These are phyloP conservation scores for Lasiosphaeriaceae sp. DNA, from an alignment of 495 filamentous ascomycete genomes.

Conservation along the genomic window DNA sequence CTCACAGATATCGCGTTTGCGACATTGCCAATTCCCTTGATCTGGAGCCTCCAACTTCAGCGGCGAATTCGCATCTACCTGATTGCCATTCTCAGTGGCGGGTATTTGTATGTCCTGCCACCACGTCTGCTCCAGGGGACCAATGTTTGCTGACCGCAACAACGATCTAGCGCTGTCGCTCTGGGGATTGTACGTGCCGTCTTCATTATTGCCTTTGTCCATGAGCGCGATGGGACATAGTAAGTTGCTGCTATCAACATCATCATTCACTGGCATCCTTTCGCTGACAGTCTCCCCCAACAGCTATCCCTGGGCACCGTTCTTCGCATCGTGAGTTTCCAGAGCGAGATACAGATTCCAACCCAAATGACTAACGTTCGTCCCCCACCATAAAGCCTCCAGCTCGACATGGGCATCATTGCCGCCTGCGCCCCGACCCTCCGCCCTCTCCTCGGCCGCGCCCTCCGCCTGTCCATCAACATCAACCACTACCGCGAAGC, in stretches of 20 bases:
- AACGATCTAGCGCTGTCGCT: conserved; percentile 19
- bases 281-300: background rate
- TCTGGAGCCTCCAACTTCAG: conserved; percentile 44
- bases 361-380: no score
- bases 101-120: conserved; percentile 32
- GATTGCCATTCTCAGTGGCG: conserved; percentile 41
- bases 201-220: conserved; percentile 25
- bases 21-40: conserved; percentile 39
- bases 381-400: conserved; percentile 21
- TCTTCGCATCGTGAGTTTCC: conserved; percentile 30
- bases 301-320: conserved; percentile 20
- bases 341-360: no score
- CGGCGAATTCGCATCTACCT: conserved; percentile 36
- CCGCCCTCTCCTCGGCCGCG: conserved; percentile 34
- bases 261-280: background rate
- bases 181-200: conserved; percentile 28
- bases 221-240: conserved; percentile 25
- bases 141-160: conserved; percentile 4
- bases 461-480: conserved; percentile 19
- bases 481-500: conserved; percentile 18
- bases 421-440: conserved; percentile 45
- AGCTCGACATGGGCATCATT: conserved; percentile 46
- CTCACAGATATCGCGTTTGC: conserved; percentile 46
- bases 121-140: background rate
- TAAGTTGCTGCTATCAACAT: background rate